Base-by-base conservation (phyloP, 1,284 basidiomycete species). In the Megacollybia platyphylla region DNA sequence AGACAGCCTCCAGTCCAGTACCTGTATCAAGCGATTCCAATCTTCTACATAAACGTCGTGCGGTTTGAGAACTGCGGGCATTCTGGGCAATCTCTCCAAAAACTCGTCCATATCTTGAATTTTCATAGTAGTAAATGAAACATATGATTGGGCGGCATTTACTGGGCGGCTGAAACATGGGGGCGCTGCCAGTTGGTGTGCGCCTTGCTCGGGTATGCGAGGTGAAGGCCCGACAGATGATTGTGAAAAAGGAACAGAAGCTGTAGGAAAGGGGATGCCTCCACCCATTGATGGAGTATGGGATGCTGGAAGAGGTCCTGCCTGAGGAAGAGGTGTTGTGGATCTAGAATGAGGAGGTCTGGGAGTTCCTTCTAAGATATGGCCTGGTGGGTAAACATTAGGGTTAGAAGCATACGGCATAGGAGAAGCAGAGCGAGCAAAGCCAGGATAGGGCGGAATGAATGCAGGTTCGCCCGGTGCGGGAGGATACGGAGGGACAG, bases 41-140 rank as follows among this genome's bases (percentile, higher is more conserved):
- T 87, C 85, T 44, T 79, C 75, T 44, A 71, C 68, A 49, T 75
- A 75, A 13, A 87, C 76, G 54, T 88, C 85, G 54, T 87, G 85
- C n/a, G 79, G 70, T 27, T 74, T 65, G 20, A 88, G 69, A 8
- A 81, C 73, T 7, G 68, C 50, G 7, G 85, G 84, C 74, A 87
- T 80, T 51, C 73, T 70, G 9, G 83, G 79, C 28, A 76, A 63
- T 11, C 67, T 65, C 38, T 77, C 69, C 39, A 74, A 66, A 51
- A 87, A 71, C 27, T 75, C 73, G 31, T 87, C 79, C 79, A 88
- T 75, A 39, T 84, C 75, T 50, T 76, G 70, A 41, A 87, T 65
- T 57, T 79, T 84, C 62, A 77, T 71, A 18, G 68, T 61, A 20
- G 75, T 73, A 53, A 87, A 88, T 27, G 74, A 72, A 0, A 76